phyloP scores from a whole-genome alignment of 441 rosid genomes.

The Arabidopsis lyrata region DNA sequence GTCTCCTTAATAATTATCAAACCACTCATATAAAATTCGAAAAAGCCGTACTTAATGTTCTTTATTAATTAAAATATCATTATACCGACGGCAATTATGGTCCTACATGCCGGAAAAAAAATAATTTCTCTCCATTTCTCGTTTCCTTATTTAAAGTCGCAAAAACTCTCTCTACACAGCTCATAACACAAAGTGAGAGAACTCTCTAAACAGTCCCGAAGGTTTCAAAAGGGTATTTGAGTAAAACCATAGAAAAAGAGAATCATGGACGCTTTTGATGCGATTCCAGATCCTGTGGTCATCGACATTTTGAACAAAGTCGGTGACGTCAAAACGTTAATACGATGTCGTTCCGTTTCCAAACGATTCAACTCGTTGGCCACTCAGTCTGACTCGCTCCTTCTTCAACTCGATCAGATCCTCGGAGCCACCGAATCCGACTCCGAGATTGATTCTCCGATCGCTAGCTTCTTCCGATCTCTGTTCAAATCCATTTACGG shows the following conservation, averaged over 20 bases:
- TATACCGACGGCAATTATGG: conserved; percentile 44
- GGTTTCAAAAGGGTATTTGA: conserved; percentile 26
- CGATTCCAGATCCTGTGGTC: conserved; percentile 66
- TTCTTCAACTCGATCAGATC: conserved; percentile 66
- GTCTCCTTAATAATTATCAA: conserved; percentile 40
- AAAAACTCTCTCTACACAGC: background rate
- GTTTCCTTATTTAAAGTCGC: conserved; percentile 24
- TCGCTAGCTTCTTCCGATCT: conserved; percentile 25
- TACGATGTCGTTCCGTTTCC: conserved; percentile 68
- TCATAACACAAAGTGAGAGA: background rate
- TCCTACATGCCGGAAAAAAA: conserved; percentile 46
- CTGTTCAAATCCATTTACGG: conserved; percentile 31
- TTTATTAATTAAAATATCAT: conserved; percentile 25
- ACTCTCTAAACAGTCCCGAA: conserved; percentile 23
- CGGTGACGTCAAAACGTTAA: conserved; percentile 63
- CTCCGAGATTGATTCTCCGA: conserved; percentile 35
- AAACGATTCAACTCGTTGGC: conserved; percentile 65
- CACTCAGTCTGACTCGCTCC: conserved; percentile 61
- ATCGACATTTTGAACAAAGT: conserved; percentile 63
- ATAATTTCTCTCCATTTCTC: background rate
- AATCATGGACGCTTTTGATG: conserved; percentile 63
- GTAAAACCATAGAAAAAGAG: background rate
- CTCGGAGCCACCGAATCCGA: conserved; percentile 53
- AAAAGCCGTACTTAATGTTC: conserved; percentile 38
- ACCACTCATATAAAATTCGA: conserved; percentile 13